Conservation (phyloP, 1,284 basidiomycete genomes). For the Lentinus polychrous region DNA sequence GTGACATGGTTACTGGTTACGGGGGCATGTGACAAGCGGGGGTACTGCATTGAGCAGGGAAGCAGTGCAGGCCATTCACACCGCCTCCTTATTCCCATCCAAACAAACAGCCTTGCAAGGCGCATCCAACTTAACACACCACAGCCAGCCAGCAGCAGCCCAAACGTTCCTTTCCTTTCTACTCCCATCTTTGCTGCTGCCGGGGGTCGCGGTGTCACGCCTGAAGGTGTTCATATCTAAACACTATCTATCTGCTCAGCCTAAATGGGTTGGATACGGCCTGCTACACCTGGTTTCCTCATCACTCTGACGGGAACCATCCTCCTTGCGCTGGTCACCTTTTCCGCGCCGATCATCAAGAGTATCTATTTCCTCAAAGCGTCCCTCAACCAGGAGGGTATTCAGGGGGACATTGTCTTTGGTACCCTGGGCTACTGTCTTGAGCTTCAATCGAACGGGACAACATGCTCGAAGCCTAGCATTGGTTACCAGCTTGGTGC, state of each 20-base stretch:
- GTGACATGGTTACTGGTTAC: background rate
- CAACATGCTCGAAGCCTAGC: slow-evolving; percentile 69
- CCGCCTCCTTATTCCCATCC: background rate
- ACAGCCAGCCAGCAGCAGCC: no score
- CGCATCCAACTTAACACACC: background rate
- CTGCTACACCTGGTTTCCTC: slow-evolving; percentile 81
- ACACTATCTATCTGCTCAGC: background rate
- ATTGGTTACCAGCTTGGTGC: slow-evolving; percentile 82
- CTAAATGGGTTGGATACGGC: slow-evolving; percentile 54
- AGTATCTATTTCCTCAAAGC: slow-evolving; percentile 82
- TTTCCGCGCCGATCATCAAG: slow-evolving; percentile 82
- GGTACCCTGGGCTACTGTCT: slow-evolving; percentile 84
- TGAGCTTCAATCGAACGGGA: slow-evolving; percentile 37
- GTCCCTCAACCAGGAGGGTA: slow-evolving; percentile 39
- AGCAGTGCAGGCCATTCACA: background rate
- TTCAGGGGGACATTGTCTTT: slow-evolving; percentile 64
- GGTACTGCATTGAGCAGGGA: background rate
- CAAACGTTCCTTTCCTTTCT: background rate
- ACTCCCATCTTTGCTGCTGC: background rate
- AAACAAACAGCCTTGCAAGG: background rate
- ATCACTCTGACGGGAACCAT: slow-evolving; percentile 69
- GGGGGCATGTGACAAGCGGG: background rate
- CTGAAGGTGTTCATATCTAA: background rate
- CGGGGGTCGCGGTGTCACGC: no score
- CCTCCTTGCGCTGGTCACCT: slow-evolving; percentile 76